phyloP scores from a whole-genome alignment of 2,329 filamentous ascomycete genomes.

The Fusarium dlaminii region DNA sequence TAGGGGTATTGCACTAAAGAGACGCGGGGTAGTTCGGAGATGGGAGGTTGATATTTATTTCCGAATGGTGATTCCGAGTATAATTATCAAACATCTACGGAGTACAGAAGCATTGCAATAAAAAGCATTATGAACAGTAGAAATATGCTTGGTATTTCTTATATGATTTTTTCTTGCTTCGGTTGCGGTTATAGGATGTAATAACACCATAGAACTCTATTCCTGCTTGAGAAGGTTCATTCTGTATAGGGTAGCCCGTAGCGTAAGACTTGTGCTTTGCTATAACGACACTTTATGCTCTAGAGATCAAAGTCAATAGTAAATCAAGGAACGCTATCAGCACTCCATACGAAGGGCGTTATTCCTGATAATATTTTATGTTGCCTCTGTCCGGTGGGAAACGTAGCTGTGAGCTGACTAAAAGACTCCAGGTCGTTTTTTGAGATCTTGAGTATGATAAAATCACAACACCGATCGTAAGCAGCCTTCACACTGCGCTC shows the following conservation, averaged over 20 bases:
- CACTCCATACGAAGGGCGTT: rapidly evolving
- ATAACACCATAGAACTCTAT: rapidly evolving
- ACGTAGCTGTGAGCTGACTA: rapidly evolving
- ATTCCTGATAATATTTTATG: rapidly evolving
- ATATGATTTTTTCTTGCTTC: rapidly evolving
- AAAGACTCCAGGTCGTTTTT: rapidly evolving
- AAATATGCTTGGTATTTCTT: rapidly evolving
- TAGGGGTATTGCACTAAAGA: rapidly evolving
- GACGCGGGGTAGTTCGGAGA: neutral
- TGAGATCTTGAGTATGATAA: neutral
- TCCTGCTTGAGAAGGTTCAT: rapidly evolving
- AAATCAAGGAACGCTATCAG: rapidly evolving
- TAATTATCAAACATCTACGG: neutral
- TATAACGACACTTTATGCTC: rapidly evolving
- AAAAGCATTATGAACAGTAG: rapidly evolving
- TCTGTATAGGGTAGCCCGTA: neutral
- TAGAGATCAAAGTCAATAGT: rapidly evolving
- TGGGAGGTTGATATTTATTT: neutral
- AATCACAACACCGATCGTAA: too few species aligned
- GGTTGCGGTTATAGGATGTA: rapidly evolving
- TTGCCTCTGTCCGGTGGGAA: rapidly evolving
- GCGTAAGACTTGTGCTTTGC: rapidly evolving
- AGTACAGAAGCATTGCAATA: rapidly evolving
- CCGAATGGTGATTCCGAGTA: neutral
- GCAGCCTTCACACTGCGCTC: rapidly evolving